A percentile compares a stretch with the other conserved stretches of the same genome.
These are phyloP conservation scores for Aspergillus tamarii DNA, from an alignment of 2,329 filamentous ascomycete genomes.

Conservation along the genomic window DNA sequence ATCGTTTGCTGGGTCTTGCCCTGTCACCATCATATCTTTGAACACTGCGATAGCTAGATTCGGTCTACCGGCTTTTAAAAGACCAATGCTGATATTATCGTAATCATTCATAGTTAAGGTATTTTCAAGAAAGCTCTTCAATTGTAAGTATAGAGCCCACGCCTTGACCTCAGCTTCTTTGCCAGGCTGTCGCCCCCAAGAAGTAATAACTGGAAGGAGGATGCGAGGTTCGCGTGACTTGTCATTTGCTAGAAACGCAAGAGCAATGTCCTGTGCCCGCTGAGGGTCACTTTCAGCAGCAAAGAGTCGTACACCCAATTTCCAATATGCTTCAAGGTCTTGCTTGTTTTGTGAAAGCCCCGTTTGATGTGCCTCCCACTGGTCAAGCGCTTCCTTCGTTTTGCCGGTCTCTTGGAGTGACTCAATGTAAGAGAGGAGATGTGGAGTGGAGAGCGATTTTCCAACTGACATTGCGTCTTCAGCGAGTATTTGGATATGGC, in stretches of 20 bases:
- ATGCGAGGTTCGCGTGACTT: conserved; percentile 49
- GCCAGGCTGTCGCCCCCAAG: conserved; percentile 60
- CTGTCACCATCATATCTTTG: conserved; percentile 83
- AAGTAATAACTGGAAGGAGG: conserved; percentile 68
- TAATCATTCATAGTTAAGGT: conserved; percentile 74
- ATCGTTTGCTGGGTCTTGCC: conserved; percentile 48
- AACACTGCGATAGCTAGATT: conserved; percentile 75
- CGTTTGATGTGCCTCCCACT: conserved; percentile 63
- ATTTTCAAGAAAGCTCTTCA: conserved; percentile 63
- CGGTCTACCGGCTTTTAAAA: conserved; percentile 67
- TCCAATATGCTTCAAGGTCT: conserved; percentile 48
- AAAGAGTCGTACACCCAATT: conserved; percentile 55
- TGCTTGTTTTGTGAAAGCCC: conserved; percentile 53
- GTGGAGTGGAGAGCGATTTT: conserved; percentile 56
- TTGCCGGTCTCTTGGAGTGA: conserved; percentile 67
- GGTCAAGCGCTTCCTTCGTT: conserved; percentile 61
- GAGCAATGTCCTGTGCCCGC: conserved; percentile 54
- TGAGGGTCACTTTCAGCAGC: conserved; percentile 51
- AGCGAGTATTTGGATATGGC: conserved; percentile 64
- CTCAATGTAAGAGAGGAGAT: conserved; percentile 70
- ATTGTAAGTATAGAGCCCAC: conserved; percentile 67
- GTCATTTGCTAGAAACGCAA: conserved; percentile 43
- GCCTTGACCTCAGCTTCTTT: conserved; percentile 59
- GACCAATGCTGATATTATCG: conserved; percentile 71
- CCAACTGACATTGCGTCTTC: conserved; percentile 68